A percentile compares a stretch with the other conserved stretches of the same genome.
Evolutionary conservation across 768 basidiomycete genomes (phyloP).

Genomic region (Kwoniella europaea): DNA sequence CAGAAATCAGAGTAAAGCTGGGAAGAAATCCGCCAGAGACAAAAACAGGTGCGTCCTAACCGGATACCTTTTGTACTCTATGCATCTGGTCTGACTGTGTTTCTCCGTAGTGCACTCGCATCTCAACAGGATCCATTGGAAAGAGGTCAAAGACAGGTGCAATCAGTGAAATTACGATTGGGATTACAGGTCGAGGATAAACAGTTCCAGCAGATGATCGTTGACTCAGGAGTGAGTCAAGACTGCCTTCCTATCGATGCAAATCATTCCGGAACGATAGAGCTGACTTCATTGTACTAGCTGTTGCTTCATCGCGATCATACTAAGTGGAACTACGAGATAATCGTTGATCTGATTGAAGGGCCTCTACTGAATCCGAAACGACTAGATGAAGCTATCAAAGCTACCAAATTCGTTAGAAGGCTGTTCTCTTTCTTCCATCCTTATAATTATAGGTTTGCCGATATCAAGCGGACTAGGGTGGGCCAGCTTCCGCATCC

Average conservation of each 20-base stretch:
- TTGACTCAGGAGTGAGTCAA: constrained; percentile 77
- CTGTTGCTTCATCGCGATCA: constrained; percentile 87
- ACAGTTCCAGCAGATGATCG: constrained; percentile 79
- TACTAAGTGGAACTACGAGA: constrained; percentile 89
- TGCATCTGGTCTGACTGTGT: not conserved
- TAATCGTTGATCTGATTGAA: constrained; percentile 83
- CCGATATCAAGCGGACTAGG: constrained; percentile 74
- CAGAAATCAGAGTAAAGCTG: constrained; percentile 77
- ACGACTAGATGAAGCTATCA: constrained; percentile 91
- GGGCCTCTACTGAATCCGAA: constrained; percentile 90
- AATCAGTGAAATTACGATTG: constrained; percentile 84
- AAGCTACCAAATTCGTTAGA: constrained; percentile 84
- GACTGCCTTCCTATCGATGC: not conserved
- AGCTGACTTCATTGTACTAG: constrained; percentile 57
- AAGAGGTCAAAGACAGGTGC: constrained; percentile 85
- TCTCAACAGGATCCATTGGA: constrained; percentile 79
- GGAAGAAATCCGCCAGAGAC: constrained; percentile 46
- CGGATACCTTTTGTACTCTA: no score
- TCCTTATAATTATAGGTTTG: constrained; percentile 82
- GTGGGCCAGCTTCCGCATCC: constrained; percentile 57
- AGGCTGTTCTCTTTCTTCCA: constrained; percentile 91
- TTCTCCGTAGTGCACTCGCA: constrained; percentile 50
- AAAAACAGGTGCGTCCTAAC: constrained; percentile 16
- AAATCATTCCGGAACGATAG: constrained; percentile 9
- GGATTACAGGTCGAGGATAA: constrained; percentile 95